These are phyloP conservation scores for Mycena rosella DNA, from an alignment of 768 basidiomycete species.

Conservation along the genomic window DNA sequence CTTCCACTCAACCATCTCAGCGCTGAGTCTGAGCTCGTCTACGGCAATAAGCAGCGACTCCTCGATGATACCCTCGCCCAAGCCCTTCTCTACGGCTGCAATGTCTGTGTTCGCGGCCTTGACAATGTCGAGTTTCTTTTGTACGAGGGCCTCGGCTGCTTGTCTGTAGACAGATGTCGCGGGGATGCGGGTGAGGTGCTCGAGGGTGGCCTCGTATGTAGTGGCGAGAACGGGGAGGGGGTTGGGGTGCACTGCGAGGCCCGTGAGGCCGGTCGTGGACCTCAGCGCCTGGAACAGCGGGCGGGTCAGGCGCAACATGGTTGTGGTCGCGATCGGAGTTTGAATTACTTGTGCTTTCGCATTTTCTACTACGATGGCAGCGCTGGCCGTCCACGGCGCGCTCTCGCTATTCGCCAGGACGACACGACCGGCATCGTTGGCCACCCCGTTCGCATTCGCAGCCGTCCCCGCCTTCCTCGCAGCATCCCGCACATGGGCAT, in stretches of 20 bases:
- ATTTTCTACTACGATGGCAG: constrained; percentile 49
- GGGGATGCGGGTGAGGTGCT: constrained; percentile 78
- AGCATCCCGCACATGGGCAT: constrained; percentile 47
- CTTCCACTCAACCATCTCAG: constrained; percentile 95
- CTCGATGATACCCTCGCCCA: constrained; percentile 92
- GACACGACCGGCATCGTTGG: constrained; percentile 7
- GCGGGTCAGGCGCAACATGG: constrained; percentile 84
- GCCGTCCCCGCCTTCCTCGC: constrained; percentile 40
- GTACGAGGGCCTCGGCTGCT: constrained; percentile 87
- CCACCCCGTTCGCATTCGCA: constrained; percentile 37
- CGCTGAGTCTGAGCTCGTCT: constrained; percentile 82
- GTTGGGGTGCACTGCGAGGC: constrained; percentile 85
- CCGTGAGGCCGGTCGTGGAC: constrained; percentile 87
- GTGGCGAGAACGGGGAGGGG: constrained; percentile 84
- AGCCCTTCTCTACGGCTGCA: constrained; percentile 73
- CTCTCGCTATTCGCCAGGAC: constrained; percentile 27
- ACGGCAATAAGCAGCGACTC: constrained; percentile 84
- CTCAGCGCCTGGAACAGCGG: constrained; percentile 79
- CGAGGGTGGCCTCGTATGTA: constrained; percentile 85
- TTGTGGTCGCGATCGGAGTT: constrained; percentile 52
- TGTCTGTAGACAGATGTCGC: constrained; percentile 89
- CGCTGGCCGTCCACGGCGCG: constrained; percentile 44
- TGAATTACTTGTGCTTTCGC: constrained; percentile 42
- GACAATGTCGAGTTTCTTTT: constrained; percentile 81
- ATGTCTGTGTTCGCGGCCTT: constrained; percentile 78